Conservation (phyloP, 306 rosid genomes). For the Quercus agrifolia region DNA sequence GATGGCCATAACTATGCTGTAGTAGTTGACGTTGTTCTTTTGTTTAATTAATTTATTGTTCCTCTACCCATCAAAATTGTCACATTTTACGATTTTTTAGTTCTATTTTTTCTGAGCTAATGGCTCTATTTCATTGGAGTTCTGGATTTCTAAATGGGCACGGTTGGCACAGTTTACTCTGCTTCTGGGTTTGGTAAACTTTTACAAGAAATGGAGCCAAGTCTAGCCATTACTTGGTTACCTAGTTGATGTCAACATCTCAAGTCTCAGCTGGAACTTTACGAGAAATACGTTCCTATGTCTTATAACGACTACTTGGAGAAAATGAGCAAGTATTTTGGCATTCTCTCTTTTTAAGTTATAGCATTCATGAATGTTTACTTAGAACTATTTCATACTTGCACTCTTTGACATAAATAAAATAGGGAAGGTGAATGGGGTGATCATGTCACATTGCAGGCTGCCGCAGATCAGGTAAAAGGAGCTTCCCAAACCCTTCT, state of each 20-base stretch:
- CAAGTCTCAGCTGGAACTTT: conserved; percentile 44
- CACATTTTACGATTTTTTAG: background rate
- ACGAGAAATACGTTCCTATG: conserved; percentile 77
- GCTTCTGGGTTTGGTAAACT: too few relatives aligned
- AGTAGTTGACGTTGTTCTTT: background rate
- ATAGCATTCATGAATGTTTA: background rate
- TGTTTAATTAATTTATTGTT: background rate
- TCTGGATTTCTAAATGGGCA: background rate
- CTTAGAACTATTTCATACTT: conserved; percentile 13
- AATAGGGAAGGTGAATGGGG: conserved; percentile 97
- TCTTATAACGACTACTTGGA: conserved; percentile 67
- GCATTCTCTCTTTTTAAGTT: conserved; percentile 4
- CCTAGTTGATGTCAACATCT: conserved; percentile 43
- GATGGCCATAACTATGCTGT: background rate
- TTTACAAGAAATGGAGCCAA: too few relatives aligned
- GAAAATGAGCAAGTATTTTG: conserved; percentile 70
- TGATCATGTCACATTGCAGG: conserved; percentile 93
- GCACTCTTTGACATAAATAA: conserved; percentile 20
- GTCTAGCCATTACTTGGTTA: too few relatives aligned
- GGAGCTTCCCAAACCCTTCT: conserved; percentile 1
- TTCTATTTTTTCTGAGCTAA: conserved; percentile 1
- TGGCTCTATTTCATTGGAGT: conserved; percentile 9
- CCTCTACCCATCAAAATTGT: background rate
- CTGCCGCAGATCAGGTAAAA: conserved; percentile 90
- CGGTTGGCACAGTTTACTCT: background rate